Evolutionary conservation across 177 flowering plant species (phyloP), one percentile per base, ranked within the genome.

Genomic region (Vitis hybrid): DNA sequence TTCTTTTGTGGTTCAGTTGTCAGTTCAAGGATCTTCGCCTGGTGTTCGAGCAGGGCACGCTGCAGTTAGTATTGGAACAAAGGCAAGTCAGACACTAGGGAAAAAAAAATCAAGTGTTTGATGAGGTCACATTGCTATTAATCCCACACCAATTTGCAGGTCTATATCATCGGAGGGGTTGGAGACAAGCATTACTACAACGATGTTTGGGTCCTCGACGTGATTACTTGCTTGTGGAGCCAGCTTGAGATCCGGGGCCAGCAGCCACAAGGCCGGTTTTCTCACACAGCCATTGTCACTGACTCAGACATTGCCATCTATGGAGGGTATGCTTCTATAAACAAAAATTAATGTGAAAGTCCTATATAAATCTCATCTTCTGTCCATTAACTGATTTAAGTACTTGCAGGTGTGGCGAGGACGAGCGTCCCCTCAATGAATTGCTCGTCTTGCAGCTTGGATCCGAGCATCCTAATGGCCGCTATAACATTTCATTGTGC

Each of bases 31-130:
- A 66, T 71, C 84, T 66, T 84, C 85, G 4, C 99, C 99, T 0
- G 92, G 94, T 55, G 87, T 82, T 64, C 82, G 99, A 72, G 99
- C 99, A 52, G 99, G 99, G 51, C 99, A 94, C 75, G 86, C 92
- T 45, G 80, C 91, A 54, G 92, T 91, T 16, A 83, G 71, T 67
- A 66, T 91, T 22, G 94, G 91, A 39, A 69, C 85, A 16, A 90
- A 90, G 95, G 99, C 74, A 82, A 85, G 86, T 75, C n/a, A 12
- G 48, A 50, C 52, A 48, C 18, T 39, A 14, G 50, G 45, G 8
- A 39, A 39, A 39, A 5, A 34, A 39, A 39, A 39, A 39, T 39
- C 0, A 7, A 39, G 45, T 39, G 1, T 39, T 39, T 39, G 45
- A 5, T 39, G 45, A 39, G 45, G 8, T 39, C 8, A 4, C 45